A percentile compares a stretch with the other conserved stretches of the same genome.
phyloP scores from a whole-genome alignment of 2,329 filamentous ascomycete genomes.

The Cadophora gregata region DNA sequence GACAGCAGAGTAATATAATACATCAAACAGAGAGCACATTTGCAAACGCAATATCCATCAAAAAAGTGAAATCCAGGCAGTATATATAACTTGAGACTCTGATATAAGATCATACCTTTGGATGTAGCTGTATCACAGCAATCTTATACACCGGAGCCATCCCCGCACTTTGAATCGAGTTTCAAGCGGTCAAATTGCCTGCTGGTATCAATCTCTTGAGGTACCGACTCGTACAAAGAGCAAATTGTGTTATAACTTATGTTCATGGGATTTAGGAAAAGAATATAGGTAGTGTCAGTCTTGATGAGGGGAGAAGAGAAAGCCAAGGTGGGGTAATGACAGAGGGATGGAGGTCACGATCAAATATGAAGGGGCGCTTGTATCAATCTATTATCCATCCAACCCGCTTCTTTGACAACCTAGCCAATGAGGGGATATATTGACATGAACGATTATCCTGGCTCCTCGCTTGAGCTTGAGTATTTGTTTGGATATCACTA shows the following conservation, averaged over 20 bases:
- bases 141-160: conserved; percentile 49
- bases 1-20: background rate
- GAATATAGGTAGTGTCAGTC: background rate
- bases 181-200: too few species aligned
- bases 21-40: background rate
- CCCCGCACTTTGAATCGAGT: too few species aligned
- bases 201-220: too few species aligned
- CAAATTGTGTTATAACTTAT: too few species aligned
- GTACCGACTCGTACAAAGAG: too few species aligned
- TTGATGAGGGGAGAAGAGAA: background rate
- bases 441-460: background rate
- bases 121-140: conserved; percentile 54
- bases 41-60: too few species aligned
- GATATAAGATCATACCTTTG: conserved; percentile 44
- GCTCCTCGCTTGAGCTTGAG: background rate
- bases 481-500: too few species aligned
- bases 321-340: conserved; percentile 10
- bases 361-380: background rate
- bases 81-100: too few species aligned
- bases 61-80: too few species aligned
- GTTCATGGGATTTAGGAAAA: too few species aligned
- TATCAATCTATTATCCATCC: background rate
- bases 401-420: background rate
- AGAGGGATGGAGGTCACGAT: background rate
- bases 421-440: background rate